Evolutionary conservation across 306 rosid species (phyloP).

Genomic region (Cucurbita ficifolia): DNA sequence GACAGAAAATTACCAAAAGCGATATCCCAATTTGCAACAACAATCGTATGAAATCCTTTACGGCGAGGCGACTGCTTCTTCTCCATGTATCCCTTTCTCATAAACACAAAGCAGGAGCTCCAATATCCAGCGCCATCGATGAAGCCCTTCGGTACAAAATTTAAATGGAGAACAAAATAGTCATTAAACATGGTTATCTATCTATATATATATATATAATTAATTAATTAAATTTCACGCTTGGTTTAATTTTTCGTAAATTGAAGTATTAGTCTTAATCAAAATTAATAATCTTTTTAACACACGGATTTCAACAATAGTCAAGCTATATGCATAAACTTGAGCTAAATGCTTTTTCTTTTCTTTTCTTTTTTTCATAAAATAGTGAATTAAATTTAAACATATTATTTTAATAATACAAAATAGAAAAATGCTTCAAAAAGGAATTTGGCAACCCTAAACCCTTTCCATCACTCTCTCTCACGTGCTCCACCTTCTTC

Average conservation of each 20-base stretch:
- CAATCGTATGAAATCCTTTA: neutral
- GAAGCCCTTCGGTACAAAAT: neutral
- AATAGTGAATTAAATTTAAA: no score
- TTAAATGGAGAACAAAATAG: no score
- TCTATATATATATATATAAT: no score
- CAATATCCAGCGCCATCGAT: neutral
- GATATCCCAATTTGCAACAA: neutral
- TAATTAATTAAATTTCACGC: no score
- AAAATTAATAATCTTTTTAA: no score
- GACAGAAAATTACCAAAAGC: neutral
- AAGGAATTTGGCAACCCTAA: neutral
- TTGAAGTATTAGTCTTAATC: no score
- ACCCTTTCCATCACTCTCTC: neutral
- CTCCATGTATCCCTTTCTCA: neutral
- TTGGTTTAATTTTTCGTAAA: no score
- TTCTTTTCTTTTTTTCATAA: no score
- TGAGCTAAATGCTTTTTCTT: no score
- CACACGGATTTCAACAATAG: neutral
- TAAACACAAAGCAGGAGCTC: neutral
- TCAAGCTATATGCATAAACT: no score
- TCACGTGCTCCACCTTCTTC: neutral
- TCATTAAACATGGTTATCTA: no score
- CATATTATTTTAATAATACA: neutral
- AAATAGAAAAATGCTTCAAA: neutral
- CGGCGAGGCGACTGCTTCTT: neutral